These are phyloP conservation scores for Trichophyton rubrum DNA, from an alignment of 2,329 filamentous ascomycete species.

Conservation along the genomic window DNA sequence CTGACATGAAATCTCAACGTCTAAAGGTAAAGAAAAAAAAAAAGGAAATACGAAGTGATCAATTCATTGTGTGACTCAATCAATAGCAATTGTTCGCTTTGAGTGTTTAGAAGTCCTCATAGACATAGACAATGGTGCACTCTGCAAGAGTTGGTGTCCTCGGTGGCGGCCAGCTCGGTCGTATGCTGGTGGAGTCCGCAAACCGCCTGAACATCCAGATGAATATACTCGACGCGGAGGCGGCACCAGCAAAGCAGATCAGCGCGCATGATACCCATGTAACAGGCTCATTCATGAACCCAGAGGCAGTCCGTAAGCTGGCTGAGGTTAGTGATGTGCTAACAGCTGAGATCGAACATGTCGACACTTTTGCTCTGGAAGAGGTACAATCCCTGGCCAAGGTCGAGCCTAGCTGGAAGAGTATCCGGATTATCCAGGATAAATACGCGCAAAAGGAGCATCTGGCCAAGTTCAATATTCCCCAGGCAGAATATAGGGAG, in stretches of 20 bases:
- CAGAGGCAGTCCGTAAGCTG: conserved; percentile 65
- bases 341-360: conserved; percentile 91
- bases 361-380: conserved; percentile 79
- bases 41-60: too few species aligned
- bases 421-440: conserved; percentile 80
- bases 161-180: conserved; percentile 65
- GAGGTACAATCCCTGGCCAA: conserved; percentile 56
- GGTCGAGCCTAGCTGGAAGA: conserved; percentile 73
- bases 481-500: conserved; percentile 58
- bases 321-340: conserved; percentile 65
- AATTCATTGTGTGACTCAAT: too few species aligned
- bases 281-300: conserved; percentile 76
- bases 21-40: too few species aligned
- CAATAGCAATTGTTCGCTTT: background rate
- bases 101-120: background rate
- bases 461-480: conserved; percentile 53
- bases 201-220: conserved; percentile 64
- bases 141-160: conserved; percentile 36
- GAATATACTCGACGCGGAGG: conserved; percentile 63
- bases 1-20: too few species aligned
- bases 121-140: conserved; percentile 7
- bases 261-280: conserved; percentile 63
- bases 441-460: conserved; percentile 85
- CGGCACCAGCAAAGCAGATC: conserved; percentile 74
- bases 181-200: conserved; percentile 88